A percentile compares a stretch with the other conserved stretches of the same genome.
phyloP scores from a whole-genome alignment of 768 basidiomycete genomes.

The Flagelloscypha sp. region DNA sequence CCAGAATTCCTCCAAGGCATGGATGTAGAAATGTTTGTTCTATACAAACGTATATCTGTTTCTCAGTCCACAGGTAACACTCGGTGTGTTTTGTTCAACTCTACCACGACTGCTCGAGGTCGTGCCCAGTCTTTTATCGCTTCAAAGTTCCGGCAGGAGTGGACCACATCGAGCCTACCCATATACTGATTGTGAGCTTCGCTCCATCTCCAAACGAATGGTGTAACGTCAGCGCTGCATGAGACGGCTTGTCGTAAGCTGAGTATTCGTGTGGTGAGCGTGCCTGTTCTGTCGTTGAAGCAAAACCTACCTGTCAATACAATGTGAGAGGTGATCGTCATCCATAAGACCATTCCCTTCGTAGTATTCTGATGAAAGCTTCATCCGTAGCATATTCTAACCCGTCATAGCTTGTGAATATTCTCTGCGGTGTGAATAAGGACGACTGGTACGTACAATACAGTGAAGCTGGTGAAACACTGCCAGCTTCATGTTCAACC shows the following conservation, averaged over 20 bases:
- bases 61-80: no score
- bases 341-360: no score
- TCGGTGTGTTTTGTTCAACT: no score
- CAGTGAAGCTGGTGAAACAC: constrained; percentile 24
- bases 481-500: constrained; percentile 16
- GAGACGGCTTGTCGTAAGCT: constrained; percentile 17
- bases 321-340: no score
- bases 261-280: constrained; percentile 13
- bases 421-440: no score
- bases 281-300: constrained; percentile 15
- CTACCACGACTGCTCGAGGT: no score
- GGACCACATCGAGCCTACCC: constrained; percentile 16
- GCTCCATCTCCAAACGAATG: constrained; percentile 21
- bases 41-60: no score
- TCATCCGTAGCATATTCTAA: constrained; percentile 15
- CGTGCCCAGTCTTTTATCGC: constrained; percentile 21
- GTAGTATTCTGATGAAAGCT: constrained; percentile 15
- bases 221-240: constrained; percentile 17
- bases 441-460: no score
- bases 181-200: constrained; percentile 11
- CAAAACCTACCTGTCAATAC: no score
- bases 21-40: no score
- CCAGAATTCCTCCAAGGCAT: no score
- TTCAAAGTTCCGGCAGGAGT: constrained; percentile 21
- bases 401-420: no score